Base-by-base conservation (phyloP, 139 green algal species). In the Auxenochlorella pyrenoidosa region DNA sequence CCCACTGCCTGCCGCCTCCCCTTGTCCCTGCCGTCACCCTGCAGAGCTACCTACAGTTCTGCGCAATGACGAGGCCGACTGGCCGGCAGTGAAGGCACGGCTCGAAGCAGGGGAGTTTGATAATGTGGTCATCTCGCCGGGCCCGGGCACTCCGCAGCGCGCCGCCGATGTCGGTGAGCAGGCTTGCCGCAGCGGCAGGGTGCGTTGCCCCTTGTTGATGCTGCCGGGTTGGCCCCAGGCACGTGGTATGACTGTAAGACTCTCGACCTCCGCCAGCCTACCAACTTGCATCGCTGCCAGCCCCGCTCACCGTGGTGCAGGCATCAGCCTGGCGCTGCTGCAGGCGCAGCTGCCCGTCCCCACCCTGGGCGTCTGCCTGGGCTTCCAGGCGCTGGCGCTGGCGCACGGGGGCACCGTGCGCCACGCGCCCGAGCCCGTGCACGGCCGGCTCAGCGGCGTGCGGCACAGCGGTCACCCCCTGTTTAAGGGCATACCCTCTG, bases 341-440 rank as follows among this genome's bases (percentile, higher is more conserved):
- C 75, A 82, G 16, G 65, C 90, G 0, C 86, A 91, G 40, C 58
- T 84, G 15, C 72, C 94, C 60, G 79, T 98, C 5, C 98, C 98
- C 12, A 92, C 99, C 0, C 94, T 99, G 32, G 98, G 98, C 26
- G 97, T 99, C 26, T 99, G 98, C 91, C 91, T 99, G 70, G 98
- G 98, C 13, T 97, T 99, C 85, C 97, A 99, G 82, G 95, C 96
- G 3, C 91, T 99, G 28, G 98, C 92, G 28, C 70, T 91, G 21
- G 93, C 91, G 10, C 87, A 97, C 86, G 98, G 97, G 0, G 86
- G 43, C 43, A 30, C 38, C 36, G 72, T 87, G 34, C 59, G 93
- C n/a, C 88, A 84, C 18, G 97, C 97, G 0, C 96, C 96, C 26
- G 93, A 97, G 85, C 97, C 97, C 1, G 92, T 98, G 59, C 97